Conservation (phyloP, 139 green algal genomes). For the Micromonas pusilla region DNA sequence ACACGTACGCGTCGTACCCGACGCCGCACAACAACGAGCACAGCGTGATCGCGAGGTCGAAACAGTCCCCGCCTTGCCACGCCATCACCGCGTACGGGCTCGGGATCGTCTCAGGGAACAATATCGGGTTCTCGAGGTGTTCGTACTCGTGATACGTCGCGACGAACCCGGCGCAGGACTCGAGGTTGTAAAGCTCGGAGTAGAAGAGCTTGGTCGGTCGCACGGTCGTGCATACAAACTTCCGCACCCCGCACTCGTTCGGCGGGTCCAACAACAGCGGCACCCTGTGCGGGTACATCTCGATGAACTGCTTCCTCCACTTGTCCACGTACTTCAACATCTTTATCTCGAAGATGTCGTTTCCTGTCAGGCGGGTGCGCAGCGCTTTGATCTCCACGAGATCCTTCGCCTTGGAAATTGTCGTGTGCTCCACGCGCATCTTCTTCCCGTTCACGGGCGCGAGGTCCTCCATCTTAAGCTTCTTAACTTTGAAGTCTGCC, state of each 20-base stretch:
- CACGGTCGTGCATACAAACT: conserved; percentile 74
- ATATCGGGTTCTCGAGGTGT: conserved; percentile 56
- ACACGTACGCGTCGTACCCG: conserved; percentile 75
- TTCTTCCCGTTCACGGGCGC: conserved; percentile 58
- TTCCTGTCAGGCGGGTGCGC: too few relatives aligned
- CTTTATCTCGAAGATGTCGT: conserved; percentile 49
- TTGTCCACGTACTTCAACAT: conserved; percentile 53
- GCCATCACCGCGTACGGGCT: conserved; percentile 58
- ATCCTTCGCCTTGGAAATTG: neutral
- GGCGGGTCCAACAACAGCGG: conserved; percentile 56
- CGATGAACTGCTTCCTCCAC: conserved; percentile 55
- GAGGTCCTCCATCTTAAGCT: conserved; percentile 40
- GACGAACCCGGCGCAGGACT: conserved; percentile 61
- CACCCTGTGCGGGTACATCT: conserved; percentile 62
- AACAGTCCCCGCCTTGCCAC: conserved; percentile 40
- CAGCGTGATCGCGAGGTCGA: conserved; percentile 68
- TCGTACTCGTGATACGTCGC: conserved; percentile 71
- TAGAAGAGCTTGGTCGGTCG: conserved; percentile 53
- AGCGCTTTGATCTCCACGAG: too few relatives aligned
- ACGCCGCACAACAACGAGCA: conserved; percentile 62
- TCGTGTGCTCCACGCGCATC: conserved; percentile 38
- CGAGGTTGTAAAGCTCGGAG: conserved; percentile 60
- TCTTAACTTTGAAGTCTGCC: conserved; percentile 42
- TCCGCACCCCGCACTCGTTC: conserved; percentile 74
- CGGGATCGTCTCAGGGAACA: conserved; percentile 57